phyloP scores from a whole-genome alignment of 1,284 basidiomycete genomes.

The Afroboletus lepidellus region DNA sequence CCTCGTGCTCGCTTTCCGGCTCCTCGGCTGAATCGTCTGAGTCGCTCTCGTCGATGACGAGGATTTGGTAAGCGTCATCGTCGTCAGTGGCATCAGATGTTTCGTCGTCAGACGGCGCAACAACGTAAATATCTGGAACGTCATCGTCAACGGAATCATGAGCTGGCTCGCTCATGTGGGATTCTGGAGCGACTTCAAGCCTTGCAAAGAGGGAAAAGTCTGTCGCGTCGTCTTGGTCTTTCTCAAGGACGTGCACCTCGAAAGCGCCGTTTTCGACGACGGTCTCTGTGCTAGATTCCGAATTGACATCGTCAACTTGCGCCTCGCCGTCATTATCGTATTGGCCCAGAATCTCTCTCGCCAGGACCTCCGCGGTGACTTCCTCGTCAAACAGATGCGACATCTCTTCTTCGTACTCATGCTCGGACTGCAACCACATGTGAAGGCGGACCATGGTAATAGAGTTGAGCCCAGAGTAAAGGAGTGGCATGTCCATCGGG shows the following conservation, averaged over 20 bases:
- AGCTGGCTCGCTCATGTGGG: not conserved
- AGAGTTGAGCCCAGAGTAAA: conserved; percentile 28
- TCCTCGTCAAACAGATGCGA: conserved; percentile 24
- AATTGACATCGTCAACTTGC: not conserved
- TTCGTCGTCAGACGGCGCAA: not conserved
- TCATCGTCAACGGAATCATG: not conserved
- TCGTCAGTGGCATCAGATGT: not conserved
- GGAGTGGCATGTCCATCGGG: conserved; percentile 18
- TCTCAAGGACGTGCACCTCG: conserved; percentile 12
- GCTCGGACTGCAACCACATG: conserved; percentile 24
- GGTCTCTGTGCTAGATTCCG: conserved; percentile 15
- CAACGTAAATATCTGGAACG: not conserved
- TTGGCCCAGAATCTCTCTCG: conserved; percentile 19
- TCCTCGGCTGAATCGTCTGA: conserved; percentile 1
- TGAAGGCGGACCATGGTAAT: conserved; percentile 26
- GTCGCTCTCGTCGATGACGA: conserved; percentile 4
- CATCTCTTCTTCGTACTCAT: conserved; percentile 25
- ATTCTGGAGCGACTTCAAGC: not conserved
- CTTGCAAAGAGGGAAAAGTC: not conserved
- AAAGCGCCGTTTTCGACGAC: conserved; percentile 15
- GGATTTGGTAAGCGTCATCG: conserved; percentile 3
- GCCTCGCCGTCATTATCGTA: not conserved
- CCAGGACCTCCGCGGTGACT: conserved; percentile 18
- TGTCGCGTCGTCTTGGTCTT: conserved; percentile 1
- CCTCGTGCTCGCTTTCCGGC: not conserved